These are phyloP conservation scores for Globisporangium radiosum DNA, from an alignment of 352 stramenopile genomes.

Conservation along the genomic window DNA sequence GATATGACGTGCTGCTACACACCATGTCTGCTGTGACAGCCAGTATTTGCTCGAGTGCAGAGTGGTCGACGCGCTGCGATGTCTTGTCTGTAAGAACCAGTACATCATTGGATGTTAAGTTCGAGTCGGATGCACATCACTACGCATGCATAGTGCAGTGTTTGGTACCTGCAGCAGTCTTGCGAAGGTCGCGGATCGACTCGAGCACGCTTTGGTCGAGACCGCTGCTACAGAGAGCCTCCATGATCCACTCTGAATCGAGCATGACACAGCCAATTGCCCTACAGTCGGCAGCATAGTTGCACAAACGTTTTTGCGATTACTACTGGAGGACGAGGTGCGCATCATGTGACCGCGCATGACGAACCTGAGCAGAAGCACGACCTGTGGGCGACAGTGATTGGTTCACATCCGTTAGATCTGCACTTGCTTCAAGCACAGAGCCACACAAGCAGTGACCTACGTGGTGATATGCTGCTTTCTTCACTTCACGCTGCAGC, in stretches of 20 bases:
- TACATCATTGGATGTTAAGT: background rate
- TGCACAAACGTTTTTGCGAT: too few relatives aligned
- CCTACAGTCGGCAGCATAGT: background rate
- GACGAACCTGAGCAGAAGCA: conserved; percentile 6
- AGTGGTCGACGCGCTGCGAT: background rate
- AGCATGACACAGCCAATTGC: conserved; percentile 12
- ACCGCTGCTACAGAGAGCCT: conserved; percentile 1
- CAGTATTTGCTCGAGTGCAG: conserved; percentile 4
- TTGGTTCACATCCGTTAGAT: background rate
- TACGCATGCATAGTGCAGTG: background rate
- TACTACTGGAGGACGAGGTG: too few relatives aligned
- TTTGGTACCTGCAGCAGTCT: conserved; percentile 10
- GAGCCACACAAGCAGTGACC: background rate
- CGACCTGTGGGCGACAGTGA: background rate
- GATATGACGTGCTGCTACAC: background rate
- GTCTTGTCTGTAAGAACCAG: background rate
- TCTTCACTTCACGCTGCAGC: conserved; percentile 15
- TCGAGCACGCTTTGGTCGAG: conserved; percentile 9
- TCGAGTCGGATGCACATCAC: too few relatives aligned
- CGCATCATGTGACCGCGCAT: background rate
- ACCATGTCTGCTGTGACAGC: conserved; percentile 6
- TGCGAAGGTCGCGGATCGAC: conserved; percentile 9
- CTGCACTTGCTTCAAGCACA: background rate
- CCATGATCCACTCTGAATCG: conserved; percentile 15
- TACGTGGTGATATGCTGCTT: conserved; percentile 17